Percentiles rank a stretch among this genome's conserved stretches.
These are phyloP conservation scores for Amauroascus niger DNA, from an alignment of 2,329 filamentous ascomycete genomes.

Conservation along the genomic window DNA sequence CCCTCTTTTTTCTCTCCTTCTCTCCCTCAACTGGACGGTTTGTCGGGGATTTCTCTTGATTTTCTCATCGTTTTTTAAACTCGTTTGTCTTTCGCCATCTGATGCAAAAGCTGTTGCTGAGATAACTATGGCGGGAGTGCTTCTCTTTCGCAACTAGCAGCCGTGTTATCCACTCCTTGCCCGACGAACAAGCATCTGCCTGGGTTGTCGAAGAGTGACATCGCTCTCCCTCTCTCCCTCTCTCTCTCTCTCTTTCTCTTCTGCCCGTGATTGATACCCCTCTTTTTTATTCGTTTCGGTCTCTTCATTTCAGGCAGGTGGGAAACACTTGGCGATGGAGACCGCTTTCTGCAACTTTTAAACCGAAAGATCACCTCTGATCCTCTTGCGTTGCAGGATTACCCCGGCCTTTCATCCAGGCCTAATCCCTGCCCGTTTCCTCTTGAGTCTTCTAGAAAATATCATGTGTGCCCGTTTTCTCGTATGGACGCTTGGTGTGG, in stretches of 20 bases:
- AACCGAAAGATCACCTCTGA: neutral
- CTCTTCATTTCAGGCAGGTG: neutral
- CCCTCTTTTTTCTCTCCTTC: neutral
- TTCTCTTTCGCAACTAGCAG: too few species aligned
- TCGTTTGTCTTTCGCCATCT: neutral
- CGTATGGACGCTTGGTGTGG: neutral
- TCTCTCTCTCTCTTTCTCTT: neutral
- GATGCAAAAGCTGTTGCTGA: too few species aligned
- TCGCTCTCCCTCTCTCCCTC: neutral
- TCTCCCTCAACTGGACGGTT: neutral
- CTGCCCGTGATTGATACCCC: neutral
- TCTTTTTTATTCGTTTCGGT: neutral
- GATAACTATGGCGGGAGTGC: too few species aligned
- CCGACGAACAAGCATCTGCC: neutral
- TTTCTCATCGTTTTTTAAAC: neutral
- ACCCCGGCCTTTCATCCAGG: neutral
- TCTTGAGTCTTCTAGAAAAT: conserved; percentile 4
- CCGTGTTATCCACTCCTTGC: neutral
- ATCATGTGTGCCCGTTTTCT: neutral
- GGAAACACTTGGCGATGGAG: neutral
- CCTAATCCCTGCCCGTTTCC: neutral
- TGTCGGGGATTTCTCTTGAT: neutral
- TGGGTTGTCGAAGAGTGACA: neutral
- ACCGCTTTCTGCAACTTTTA: neutral
- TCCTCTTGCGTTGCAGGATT: neutral